Base-by-base conservation (phyloP, 495 filamentous ascomycete species). In the Pseudevernia furfuracea region DNA sequence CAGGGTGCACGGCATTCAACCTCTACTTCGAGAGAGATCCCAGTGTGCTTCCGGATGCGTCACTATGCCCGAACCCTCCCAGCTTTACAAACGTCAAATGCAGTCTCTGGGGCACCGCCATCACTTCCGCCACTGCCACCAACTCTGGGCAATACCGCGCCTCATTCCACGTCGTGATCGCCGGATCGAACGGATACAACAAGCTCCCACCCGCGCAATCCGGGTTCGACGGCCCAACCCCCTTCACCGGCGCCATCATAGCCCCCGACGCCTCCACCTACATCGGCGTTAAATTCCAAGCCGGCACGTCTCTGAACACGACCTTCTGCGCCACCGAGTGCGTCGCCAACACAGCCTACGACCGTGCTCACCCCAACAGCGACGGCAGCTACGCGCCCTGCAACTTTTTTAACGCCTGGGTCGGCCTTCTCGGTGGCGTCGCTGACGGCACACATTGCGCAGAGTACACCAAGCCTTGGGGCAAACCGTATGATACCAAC, bases 41-140 rank as follows among this genome's bases (percentile, higher is more conserved):
- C 0, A 71, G 67, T 15, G 48, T 80, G 1, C 72, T 72, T 48
- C 72, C 73, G 4, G 72, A 66, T 61, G 64, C 63, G 17, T 60
- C 30, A 39, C 28, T 49, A 48, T 79, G 77, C 71, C 68, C 69
- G 46, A 74, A 82, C 61, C 80, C 82, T 0, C 53, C 78, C 19
- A 75, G 75, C 21, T 74, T 76, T 39, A 82, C 79, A 48, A 78
- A 78, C 65, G 80, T 80, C 74, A 82, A 82, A 73, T 84, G 82
- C 67, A 74, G 76, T 28, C 78, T 80, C 64, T 84, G 78, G 77
- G 79, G 78, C 49, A 72, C 69, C 21, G 60, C 66, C 28, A 62
- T 80, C 38, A 52, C 70, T 0, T 56, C 67, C 30, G 63, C 41
- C 2, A 70, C 71, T 3, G 78, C 78, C 32, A 74, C 56, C 28